Conservation (phyloP, 768 basidiomycete genomes). For the Mycena albidolilacea region DNA sequence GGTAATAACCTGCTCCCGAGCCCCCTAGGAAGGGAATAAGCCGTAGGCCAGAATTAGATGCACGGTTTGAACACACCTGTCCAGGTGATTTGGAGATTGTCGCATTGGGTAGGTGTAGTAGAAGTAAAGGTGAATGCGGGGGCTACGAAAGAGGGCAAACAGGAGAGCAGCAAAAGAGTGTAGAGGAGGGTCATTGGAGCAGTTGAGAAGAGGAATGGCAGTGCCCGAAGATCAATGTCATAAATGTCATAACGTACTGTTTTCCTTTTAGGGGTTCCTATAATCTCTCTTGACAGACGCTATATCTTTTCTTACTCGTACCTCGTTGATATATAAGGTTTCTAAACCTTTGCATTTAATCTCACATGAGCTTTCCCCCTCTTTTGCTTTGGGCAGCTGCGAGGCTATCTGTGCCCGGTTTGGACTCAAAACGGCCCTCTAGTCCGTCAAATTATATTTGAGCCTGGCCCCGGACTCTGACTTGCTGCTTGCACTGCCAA, state of each 20-base stretch:
- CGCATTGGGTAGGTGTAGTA: constrained; percentile 70
- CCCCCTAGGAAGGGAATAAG: constrained; percentile 26
- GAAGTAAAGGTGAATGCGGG: constrained; percentile 64
- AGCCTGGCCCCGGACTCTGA: too few relatives aligned
- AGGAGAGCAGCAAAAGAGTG: constrained; percentile 28
- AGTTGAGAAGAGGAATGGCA: constrained; percentile 21
- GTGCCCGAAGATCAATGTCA: background rate
- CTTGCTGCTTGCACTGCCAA: too few relatives aligned
- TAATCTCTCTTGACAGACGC: too few relatives aligned
- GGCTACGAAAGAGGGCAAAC: constrained; percentile 38
- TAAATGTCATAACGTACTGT: background rate
- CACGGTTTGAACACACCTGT: constrained; percentile 26
- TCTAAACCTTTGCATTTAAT: too few relatives aligned
- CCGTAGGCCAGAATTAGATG: constrained; percentile 36
- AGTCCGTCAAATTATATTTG: too few relatives aligned
- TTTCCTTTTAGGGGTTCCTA: too few relatives aligned
- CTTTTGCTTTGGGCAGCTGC: too few relatives aligned
- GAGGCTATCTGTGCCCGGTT: too few relatives aligned
- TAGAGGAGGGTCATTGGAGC: constrained; percentile 23
- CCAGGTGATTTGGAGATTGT: constrained; percentile 61
- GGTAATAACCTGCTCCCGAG: constrained; percentile 30
- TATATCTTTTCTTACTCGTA: too few relatives aligned
- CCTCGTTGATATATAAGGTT: too few relatives aligned
- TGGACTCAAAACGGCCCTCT: too few relatives aligned
- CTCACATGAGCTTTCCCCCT: too few relatives aligned